phyloP scores from a whole-genome alignment of 139 green algal species.

The Chlorella sp. region DNA sequence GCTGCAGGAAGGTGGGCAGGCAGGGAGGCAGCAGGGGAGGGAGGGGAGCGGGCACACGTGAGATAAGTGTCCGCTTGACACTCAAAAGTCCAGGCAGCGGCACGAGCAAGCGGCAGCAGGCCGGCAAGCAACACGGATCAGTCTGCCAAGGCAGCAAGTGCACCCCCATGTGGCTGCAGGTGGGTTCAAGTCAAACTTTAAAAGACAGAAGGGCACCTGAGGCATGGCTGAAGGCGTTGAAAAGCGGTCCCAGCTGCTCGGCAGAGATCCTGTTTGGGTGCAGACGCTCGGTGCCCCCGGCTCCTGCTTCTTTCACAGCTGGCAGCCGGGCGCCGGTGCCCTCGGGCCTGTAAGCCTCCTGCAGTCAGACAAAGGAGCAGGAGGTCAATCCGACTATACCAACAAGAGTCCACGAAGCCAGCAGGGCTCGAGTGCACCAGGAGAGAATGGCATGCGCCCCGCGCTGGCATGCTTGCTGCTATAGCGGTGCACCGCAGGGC shows the following conservation, averaged over 20 bases:
- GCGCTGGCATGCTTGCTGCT: background rate
- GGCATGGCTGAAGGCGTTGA: background rate
- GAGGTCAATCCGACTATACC: background rate
- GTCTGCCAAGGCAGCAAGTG: background rate
- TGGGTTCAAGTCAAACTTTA: no score
- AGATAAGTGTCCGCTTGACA: background rate
- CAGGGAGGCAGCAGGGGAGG: background rate
- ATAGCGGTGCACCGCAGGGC: no score
- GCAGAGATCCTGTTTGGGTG: background rate
- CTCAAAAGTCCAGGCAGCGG: background rate
- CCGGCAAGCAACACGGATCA: background rate
- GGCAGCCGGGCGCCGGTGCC: background rate
- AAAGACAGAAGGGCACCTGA: background rate
- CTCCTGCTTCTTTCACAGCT: background rate
- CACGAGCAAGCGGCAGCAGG: background rate
- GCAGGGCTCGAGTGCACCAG: no score
- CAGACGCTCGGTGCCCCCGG: background rate
- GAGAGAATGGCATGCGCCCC: background rate
- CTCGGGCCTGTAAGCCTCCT: slow-evolving; percentile 11
- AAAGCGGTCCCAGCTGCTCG: background rate
- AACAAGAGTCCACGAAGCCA: no score
- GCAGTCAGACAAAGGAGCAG: background rate
- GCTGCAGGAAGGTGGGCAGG: background rate
- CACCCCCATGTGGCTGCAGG: background rate
- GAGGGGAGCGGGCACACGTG: background rate